Evolutionary conservation across 2,329 filamentous ascomycete genomes (phyloP), one percentile per base, ranked within the genome.

Genomic region (Celoporthe dispersa): DNA sequence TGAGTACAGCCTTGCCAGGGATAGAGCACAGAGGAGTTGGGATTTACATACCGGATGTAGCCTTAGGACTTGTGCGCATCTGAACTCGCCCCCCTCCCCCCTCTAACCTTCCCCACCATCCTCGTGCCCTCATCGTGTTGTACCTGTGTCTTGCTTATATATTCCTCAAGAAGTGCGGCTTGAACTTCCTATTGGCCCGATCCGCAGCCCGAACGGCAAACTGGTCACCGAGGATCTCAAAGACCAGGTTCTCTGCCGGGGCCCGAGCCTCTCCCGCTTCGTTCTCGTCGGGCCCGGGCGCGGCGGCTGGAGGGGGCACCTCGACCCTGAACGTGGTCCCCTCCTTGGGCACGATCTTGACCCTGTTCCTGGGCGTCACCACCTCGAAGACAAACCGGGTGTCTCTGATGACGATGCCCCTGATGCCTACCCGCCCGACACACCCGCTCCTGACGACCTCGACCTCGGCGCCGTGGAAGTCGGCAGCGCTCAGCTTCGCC

Each of bases 111-210:
- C n/a, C n/a, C n/a, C n/a, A n/a, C n/a, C n/a, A n/a, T n/a, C n/a
- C n/a, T n/a, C n/a, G n/a, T n/a, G 22, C 48, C 22, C 22, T 28
- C 25, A 55, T 33, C 31, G 2, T 8, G 22, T 35, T 31, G 19
- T 31, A 2, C 4, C 28, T 33, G 28, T 22, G 14, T 35, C 55
- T 22, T 51, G 37, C 67, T 92, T 84, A 97, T 19, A 97, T 79
- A 73, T 92, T 90, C 64, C 90, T 86, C 73, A 94, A 84, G 76
- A 93, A 94, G 78, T 95, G 94, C 77, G 88, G 86, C 81, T 96
- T 97, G 81, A 97, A 97, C 82, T 97, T 98, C 82, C 90, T 94
- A 76, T 92, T 97, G 64, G 94, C 93, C 31, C 96, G 85, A 78
- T 98, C 95, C 22, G 92, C 90, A 2, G 95, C 90, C 14, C 94